phyloP scores from a whole-genome alignment of 257 asterid genomes.

The Rehmannia glutinosa region DNA sequence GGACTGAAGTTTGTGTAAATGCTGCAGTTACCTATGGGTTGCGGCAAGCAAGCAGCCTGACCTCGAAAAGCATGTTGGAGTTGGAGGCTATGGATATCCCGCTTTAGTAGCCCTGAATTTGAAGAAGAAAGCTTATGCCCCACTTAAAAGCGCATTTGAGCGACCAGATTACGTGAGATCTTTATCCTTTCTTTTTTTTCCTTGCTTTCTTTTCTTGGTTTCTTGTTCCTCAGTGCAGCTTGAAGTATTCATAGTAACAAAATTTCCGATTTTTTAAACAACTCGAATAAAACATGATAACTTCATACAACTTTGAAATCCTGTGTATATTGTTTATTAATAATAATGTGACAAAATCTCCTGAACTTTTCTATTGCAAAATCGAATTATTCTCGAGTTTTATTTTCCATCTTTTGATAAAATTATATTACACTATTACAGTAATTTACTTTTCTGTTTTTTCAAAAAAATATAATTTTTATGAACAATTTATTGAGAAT shows the following conservation, averaged over 20 bases:
- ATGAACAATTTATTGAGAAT: too few species aligned
- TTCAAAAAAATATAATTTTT: too few species aligned
- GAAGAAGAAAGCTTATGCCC: slow-evolving; percentile 80
- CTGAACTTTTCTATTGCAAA: too few species aligned
- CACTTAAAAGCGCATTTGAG: slow-evolving; percentile 82
- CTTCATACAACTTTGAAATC: background rate
- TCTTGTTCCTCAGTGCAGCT: background rate
- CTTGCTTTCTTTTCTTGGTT: background rate
- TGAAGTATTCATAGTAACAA: background rate
- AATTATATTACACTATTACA: background rate
- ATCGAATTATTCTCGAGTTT: too few species aligned
- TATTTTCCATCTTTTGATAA: too few species aligned
- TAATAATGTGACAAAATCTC: too few species aligned
- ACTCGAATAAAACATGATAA: background rate
- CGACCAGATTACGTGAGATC: slow-evolving; percentile 66
- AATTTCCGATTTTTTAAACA: background rate
- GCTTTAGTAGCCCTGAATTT: slow-evolving; percentile 83
- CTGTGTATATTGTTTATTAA: too few species aligned
- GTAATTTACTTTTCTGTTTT: too few species aligned
- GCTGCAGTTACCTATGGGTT: slow-evolving; percentile 84
- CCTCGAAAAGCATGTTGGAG: slow-evolving; percentile 82
- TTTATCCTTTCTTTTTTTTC: background rate
- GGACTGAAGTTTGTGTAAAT: slow-evolving; percentile 1
- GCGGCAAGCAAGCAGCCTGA: slow-evolving; percentile 89
- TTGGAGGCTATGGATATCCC: slow-evolving; percentile 97